Percentiles rank a stretch among this genome's conserved stretches.
Conservation (phyloP, 768 basidiomycete species). For the Hygrophoropsis aurantiaca region DNA sequence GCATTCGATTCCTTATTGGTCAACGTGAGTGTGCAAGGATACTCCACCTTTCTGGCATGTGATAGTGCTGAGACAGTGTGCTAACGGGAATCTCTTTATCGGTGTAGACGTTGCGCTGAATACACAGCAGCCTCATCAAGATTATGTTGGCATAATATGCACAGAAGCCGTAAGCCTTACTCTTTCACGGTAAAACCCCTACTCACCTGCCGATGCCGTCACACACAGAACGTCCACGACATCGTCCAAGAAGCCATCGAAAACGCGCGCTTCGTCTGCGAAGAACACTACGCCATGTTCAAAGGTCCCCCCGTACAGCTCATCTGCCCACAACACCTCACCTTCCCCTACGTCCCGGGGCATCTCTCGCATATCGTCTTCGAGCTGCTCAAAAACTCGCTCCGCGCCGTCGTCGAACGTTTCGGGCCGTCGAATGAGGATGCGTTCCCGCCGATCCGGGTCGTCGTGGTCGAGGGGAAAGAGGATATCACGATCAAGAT, state of each 20-base stretch:
- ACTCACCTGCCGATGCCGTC: constrained; percentile 4
- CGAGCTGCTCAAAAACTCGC: constrained; percentile 95
- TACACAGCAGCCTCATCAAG: constrained; percentile 82
- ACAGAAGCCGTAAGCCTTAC: constrained; percentile 68
- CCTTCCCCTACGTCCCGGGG: constrained; percentile 94
- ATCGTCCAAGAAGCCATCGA: constrained; percentile 99
- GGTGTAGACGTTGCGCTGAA: constrained; percentile 89
- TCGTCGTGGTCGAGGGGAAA: constrained; percentile 94
- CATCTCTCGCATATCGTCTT: constrained; percentile 97
- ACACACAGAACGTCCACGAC: constrained; percentile 81
- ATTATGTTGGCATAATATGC: constrained; percentile 98
- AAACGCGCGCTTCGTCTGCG: constrained; percentile 92
- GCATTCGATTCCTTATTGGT: constrained; percentile 95
- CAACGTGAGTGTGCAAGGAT: constrained; percentile 84
- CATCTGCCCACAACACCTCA: constrained; percentile 84
- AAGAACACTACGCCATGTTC: constrained; percentile 96
- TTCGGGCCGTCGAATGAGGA: constrained; percentile 82
- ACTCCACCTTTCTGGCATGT: too few relatives aligned
- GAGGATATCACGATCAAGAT: constrained; percentile 99
- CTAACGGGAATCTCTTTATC: too few relatives aligned
- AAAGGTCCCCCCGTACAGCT: constrained; percentile 95
- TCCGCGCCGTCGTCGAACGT: constrained; percentile 93
- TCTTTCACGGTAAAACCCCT: neutral
- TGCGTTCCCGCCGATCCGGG: constrained; percentile 77
- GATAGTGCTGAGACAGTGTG: too few relatives aligned